Evolutionary conservation across 768 basidiomycete species (phyloP).

Genomic region (Suillus clintonianus): DNA sequence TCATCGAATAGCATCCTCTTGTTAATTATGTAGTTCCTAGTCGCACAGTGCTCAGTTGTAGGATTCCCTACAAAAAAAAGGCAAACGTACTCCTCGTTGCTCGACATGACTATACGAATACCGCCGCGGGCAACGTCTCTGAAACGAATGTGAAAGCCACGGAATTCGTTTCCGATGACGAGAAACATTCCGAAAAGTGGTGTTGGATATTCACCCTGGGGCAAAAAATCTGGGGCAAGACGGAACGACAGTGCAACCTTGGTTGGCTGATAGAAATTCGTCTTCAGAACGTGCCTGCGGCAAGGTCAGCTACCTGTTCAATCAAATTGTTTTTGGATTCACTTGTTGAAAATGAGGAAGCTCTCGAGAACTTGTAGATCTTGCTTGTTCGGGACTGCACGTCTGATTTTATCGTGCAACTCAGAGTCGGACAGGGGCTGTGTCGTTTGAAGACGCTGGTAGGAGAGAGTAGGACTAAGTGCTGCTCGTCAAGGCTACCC

Average conservation of each 20-base stretch:
- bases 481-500: neutral
- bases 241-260: conserved; percentile 98
- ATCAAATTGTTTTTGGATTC: neutral
- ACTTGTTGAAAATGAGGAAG: conserved; percentile 97
- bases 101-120: conserved; percentile 91
- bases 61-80: neutral
- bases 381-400: conserved; percentile 84
- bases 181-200: conserved; percentile 95
- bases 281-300: conserved; percentile 83
- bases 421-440: conserved; percentile 85
- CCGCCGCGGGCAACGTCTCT: conserved; percentile 97
- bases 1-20: conserved; percentile 96
- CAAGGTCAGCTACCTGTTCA: conserved; percentile 5
- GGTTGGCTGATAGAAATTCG: conserved; percentile 98
- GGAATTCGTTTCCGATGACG: conserved; percentile 89
- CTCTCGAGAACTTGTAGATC: conserved; percentile 93
- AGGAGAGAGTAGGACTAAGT: conserved; percentile 88
- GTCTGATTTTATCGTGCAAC: conserved; percentile 83
- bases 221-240: conserved; percentile 87
- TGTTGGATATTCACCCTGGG: conserved; percentile 92
- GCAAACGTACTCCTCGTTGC: conserved; percentile 79
- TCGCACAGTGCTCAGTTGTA: neutral
- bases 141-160: conserved; percentile 94
- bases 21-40: conserved; percentile 92
- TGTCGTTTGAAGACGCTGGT: conserved; percentile 88